A percentile compares a stretch with the other conserved stretches of the same genome.
phyloP scores from a whole-genome alignment of 768 basidiomycete genomes.

The Suillus placidus region DNA sequence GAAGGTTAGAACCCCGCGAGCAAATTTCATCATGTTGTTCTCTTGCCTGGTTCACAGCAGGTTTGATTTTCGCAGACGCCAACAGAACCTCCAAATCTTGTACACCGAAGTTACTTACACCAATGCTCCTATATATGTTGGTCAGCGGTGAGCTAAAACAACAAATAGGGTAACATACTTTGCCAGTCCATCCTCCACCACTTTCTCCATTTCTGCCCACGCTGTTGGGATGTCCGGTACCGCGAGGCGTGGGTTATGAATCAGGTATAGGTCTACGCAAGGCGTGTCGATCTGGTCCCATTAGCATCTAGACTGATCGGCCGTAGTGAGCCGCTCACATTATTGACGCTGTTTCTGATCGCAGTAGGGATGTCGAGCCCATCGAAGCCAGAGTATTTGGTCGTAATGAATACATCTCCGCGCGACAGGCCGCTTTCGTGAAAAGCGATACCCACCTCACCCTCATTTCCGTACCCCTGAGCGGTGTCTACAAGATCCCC shows the following conservation, averaged over 20 bases:
- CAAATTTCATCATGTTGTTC: background rate
- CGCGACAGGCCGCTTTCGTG: slow-evolving; percentile 59
- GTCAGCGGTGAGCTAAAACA: background rate
- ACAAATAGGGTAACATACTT: slow-evolving; percentile 42
- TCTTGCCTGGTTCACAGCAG: slow-evolving; percentile 67
- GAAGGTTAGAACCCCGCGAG: slow-evolving; percentile 4
- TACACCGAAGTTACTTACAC: slow-evolving; percentile 70
- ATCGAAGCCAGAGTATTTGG: slow-evolving; percentile 59
- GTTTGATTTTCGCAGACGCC: slow-evolving; percentile 61
- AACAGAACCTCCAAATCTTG: slow-evolving; percentile 56
- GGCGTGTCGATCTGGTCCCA: slow-evolving; percentile 55
- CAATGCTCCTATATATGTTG: slow-evolving; percentile 55
- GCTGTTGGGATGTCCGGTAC: slow-evolving; percentile 59
- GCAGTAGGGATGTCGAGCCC: slow-evolving; percentile 57
- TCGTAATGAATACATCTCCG: slow-evolving; percentile 64
- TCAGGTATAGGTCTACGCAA: slow-evolving; percentile 73
- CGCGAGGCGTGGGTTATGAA: slow-evolving; percentile 59
- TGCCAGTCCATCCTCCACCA: slow-evolving; percentile 57
- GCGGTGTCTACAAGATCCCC: slow-evolving; percentile 51
- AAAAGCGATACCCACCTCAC: slow-evolving; percentile 42
- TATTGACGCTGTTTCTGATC: slow-evolving; percentile 56
- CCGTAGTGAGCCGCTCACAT: slow-evolving; percentile 41
- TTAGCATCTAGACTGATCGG: background rate
- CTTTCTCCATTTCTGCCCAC: slow-evolving; percentile 65
- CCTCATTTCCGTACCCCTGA: slow-evolving; percentile 62